Base-by-base conservation (phyloP, 2,329 filamentous ascomycete genomes). In the Colletotrichum sp. region DNA sequence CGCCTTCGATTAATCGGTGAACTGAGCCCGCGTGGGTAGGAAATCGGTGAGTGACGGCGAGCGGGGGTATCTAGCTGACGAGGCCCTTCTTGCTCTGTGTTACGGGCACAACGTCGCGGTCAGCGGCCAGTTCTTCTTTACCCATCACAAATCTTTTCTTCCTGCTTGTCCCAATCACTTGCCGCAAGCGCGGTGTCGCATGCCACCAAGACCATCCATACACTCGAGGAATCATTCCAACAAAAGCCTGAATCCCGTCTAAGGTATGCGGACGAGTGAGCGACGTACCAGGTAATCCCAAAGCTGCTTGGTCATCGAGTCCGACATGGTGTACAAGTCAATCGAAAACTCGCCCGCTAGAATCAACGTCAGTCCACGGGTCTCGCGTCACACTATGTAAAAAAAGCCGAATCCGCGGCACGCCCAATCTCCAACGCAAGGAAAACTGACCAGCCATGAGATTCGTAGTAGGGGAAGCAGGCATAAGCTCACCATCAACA, bases 301-400 rank as follows among this genome's bases (percentile, higher is more conserved):
- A 76, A 99, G 93, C 92, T 95, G 96, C 86, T 97, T 98, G 83
- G 97, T 94, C 49, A 99, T 90, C 32, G 88, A 87, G 79, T 99
- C 97, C 1, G 97, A 96, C 78, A 99, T 92, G n/a, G 97, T 99
- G 87, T 98, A 99, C 75, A 99, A 90, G 83, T 99, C 97, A 80
- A 99, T 96, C 77, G 98, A 97, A 88, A 99, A 99, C 87, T 99
- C 97, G 82, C 97, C 97, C 82, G 96, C 96, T 90, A 85, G 80
- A 82, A 77, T n/a, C 26, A 10, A 12, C 28, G 78, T 76, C 72
- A 85, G 82, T 81, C 85, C 79, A 81, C 82, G 70, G 77, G 80
- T 79, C 83, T 81, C 85, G 82, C 30, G 9, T 26, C 15, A 39
- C 9, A 67, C 10, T 30, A 39, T 67, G 15, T 13, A 16, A 5